Evolutionary conservation across 1,139 yeast species (phyloP).

Genomic region (Pneumocystis canis): DNA sequence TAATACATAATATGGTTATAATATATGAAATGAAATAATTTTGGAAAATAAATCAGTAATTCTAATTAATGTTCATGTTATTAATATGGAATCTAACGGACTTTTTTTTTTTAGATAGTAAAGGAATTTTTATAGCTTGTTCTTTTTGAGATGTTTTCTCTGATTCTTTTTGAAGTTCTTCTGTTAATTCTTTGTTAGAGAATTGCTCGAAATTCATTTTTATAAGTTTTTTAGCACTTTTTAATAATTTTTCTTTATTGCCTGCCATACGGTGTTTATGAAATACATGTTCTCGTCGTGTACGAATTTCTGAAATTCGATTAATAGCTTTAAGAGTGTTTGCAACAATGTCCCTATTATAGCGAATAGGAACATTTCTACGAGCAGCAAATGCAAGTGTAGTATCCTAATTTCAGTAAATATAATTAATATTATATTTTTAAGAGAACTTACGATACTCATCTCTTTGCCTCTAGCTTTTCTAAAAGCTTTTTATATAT

Average conservation of each 20-base stretch:
- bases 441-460: conserved; percentile 35
- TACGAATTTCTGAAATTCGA: conserved; percentile 89
- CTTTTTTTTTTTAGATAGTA: background rate
- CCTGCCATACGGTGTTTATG: conserved; percentile 99
- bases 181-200: background rate
- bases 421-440: background rate
- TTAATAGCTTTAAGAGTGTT: conserved; percentile 91
- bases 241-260: conserved; percentile 67
- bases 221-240: conserved; percentile 37
- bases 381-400: conserved; percentile 92
- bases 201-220: background rate
- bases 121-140: background rate
- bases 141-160: background rate
- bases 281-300: conserved; percentile 94
- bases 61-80: background rate
- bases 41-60: background rate
- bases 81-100: background rate
- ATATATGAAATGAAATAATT: background rate
- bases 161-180: background rate
- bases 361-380: conserved; percentile 94
- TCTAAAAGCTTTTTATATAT: conserved; percentile 98
- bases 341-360: conserved; percentile 89
- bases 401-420: conserved; percentile 37
- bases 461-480: conserved; percentile 98
- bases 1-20: background rate